Evolutionary conservation across 1,139 yeast species (phyloP).

Genomic region (Kurtzmaniella quercitrusa): DNA sequence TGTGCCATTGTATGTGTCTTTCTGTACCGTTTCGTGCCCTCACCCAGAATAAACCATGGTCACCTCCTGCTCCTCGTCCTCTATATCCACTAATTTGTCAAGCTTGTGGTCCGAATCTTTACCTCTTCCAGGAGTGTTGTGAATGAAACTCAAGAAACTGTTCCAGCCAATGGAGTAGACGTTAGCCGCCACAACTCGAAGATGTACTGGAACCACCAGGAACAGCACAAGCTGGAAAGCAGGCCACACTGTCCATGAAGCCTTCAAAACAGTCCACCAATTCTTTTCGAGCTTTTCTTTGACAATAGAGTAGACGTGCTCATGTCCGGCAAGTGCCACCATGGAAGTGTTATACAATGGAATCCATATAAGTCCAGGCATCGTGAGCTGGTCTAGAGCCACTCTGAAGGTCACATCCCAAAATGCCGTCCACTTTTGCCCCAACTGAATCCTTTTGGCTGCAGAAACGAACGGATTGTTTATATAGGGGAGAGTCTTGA

Average conservation of each 20-base stretch:
- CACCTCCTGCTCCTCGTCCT: slow-evolving; percentile 24
- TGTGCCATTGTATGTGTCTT: too few relatives aligned
- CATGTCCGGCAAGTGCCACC: slow-evolving; percentile 35
- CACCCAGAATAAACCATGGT: slow-evolving; percentile 23
- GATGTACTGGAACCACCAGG: slow-evolving; percentile 38
- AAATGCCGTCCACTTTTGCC: slow-evolving; percentile 11
- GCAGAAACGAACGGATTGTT: slow-evolving; percentile 34
- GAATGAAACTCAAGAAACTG: slow-evolving; percentile 41
- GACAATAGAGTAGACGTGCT: slow-evolving; percentile 31
- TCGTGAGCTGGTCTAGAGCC: slow-evolving; percentile 32
- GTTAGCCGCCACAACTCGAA: slow-evolving; percentile 36
- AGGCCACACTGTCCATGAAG: slow-evolving; percentile 46
- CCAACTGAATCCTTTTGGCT: slow-evolving; percentile 7
- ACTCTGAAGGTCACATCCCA: slow-evolving; percentile 36
- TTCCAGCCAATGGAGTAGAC: slow-evolving; percentile 45
- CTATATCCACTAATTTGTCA: slow-evolving; percentile 40
- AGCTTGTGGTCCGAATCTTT: slow-evolving; percentile 32
- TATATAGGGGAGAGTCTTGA: slow-evolving; percentile 46
- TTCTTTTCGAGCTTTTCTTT: slow-evolving; percentile 30
- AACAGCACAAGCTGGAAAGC: slow-evolving; percentile 37
- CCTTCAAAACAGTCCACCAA: slow-evolving; percentile 41
- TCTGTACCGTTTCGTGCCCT: too few relatives aligned
- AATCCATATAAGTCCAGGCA: slow-evolving; percentile 38
- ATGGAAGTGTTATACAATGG: slow-evolving; percentile 42
- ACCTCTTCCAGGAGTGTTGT: slow-evolving; percentile 44